Percentiles rank a stretch among this genome's conserved stretches.
These are phyloP conservation scores for Lichtheimia hyalospora DNA, from an alignment of 371 early-diverging fungal genomes.

Conservation along the genomic window DNA sequence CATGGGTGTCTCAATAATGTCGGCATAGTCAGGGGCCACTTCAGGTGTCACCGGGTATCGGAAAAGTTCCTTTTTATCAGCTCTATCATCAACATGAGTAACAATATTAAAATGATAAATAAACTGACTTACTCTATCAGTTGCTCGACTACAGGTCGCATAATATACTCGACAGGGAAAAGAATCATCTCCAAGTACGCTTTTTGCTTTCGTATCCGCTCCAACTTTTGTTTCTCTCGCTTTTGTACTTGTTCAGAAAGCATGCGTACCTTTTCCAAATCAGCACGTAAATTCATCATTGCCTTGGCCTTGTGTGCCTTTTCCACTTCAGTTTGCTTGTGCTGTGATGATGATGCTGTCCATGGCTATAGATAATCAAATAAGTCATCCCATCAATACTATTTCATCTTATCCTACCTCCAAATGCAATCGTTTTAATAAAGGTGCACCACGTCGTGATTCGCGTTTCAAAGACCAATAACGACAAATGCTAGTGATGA, in stretches of 20 bases:
- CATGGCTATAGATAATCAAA: slow-evolving; percentile 70
- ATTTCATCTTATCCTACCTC: slow-evolving; percentile 58
- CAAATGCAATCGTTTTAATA: slow-evolving; percentile 92
- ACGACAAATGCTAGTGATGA: slow-evolving; percentile 71
- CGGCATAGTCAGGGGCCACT: slow-evolving; percentile 81
- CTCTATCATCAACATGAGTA: slow-evolving; percentile 8
- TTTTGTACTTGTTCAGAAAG: slow-evolving; percentile 85
- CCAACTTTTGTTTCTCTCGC: slow-evolving; percentile 84
- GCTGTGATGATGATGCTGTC: slow-evolving; percentile 86
- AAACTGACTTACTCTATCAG: slow-evolving; percentile 58
- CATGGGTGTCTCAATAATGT: slow-evolving; percentile 65
- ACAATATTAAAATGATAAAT: too few relatives aligned
- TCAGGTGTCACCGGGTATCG: slow-evolving; percentile 73
- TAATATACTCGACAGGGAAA: slow-evolving; percentile 70
- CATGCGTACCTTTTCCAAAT: slow-evolving; percentile 86
- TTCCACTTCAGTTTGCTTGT: slow-evolving; percentile 78
- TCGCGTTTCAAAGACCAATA: slow-evolving; percentile 96
- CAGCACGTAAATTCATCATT: slow-evolving; percentile 68
- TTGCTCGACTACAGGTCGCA: slow-evolving; percentile 64
- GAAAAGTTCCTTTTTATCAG: slow-evolving; percentile 53
- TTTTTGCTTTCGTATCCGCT: slow-evolving; percentile 56
- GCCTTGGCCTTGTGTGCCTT: slow-evolving; percentile 65
- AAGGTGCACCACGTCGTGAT: slow-evolving; percentile 84
- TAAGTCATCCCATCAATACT: not conserved
- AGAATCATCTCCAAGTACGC: slow-evolving; percentile 69